A percentile compares a stretch with the other conserved stretches of the same genome.
These are phyloP conservation scores for Fusarium sulawesiense DNA, from an alignment of 2,329 filamentous ascomycete genomes.

Conservation along the genomic window DNA sequence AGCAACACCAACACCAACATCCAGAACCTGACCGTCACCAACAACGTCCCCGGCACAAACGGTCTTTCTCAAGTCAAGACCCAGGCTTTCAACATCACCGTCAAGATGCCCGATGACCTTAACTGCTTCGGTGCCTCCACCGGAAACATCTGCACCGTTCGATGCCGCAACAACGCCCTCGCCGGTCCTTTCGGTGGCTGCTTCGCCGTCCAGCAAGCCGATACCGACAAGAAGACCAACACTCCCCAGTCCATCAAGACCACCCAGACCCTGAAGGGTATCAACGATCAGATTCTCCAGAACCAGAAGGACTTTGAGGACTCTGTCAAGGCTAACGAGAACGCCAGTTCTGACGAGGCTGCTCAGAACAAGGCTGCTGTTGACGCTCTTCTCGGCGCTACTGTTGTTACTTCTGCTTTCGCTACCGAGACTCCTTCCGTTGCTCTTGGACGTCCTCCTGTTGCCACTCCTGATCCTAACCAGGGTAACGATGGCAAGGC, in stretches of 20 bases:
- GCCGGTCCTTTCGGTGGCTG: slow-evolving; percentile 69
- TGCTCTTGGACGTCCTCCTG: slow-evolving; percentile 27
- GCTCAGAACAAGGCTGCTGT: slow-evolving; percentile 53
- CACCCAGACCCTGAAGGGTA: slow-evolving; percentile 56
- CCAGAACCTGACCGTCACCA: slow-evolving; percentile 60
- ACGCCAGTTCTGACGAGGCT: slow-evolving; percentile 50
- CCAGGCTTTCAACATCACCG: slow-evolving; percentile 66
- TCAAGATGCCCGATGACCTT: slow-evolving; percentile 62
- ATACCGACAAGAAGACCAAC: slow-evolving; percentile 56
- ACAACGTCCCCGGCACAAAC: slow-evolving; percentile 69
- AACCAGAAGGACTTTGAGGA: slow-evolving; percentile 63
- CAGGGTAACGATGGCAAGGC: slow-evolving; percentile 5
- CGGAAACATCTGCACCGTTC: slow-evolving; percentile 68
- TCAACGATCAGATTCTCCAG: slow-evolving; percentile 61
- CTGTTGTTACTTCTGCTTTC: slow-evolving; percentile 46
- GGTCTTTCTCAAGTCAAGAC: slow-evolving; percentile 68
- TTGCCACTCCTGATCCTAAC: background rate
- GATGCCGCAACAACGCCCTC: slow-evolving; percentile 68
- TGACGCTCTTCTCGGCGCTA: slow-evolving; percentile 51
- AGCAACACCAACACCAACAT: slow-evolving; percentile 52
- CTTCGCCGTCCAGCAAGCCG: slow-evolving; percentile 67
- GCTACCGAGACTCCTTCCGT: slow-evolving; percentile 51
- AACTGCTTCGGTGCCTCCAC: slow-evolving; percentile 65
- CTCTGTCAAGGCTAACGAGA: slow-evolving; percentile 56
- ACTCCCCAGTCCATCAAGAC: slow-evolving; percentile 60